These are phyloP conservation scores for Domatiomyces catenatus DNA, from an alignment of 2,329 filamentous ascomycete species.

Conservation along the genomic window DNA sequence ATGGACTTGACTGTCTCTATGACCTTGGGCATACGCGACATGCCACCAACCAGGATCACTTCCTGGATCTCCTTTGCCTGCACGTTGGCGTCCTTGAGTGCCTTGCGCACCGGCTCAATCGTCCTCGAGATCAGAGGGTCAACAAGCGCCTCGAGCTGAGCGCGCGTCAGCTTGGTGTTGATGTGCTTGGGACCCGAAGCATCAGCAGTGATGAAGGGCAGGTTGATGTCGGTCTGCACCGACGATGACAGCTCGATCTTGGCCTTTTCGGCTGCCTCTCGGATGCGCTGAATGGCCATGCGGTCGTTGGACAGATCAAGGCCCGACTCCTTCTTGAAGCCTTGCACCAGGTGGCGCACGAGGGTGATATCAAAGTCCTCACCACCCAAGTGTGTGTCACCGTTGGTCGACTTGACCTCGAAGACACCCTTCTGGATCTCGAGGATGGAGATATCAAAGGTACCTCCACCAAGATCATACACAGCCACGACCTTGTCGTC, in stretches of 20 bases:
- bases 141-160: slow-evolving; percentile 86
- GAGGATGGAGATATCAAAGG: slow-evolving; percentile 95
- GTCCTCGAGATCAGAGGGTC: slow-evolving; percentile 77
- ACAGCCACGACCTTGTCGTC: slow-evolving; percentile 79
- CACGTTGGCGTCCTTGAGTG: slow-evolving; percentile 85
- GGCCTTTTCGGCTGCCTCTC: slow-evolving; percentile 96
- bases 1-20: slow-evolving; percentile 89
- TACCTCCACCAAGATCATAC: slow-evolving; percentile 96
- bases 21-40: slow-evolving; percentile 99
- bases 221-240: slow-evolving; percentile 90
- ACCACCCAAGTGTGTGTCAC: slow-evolving; percentile 95
- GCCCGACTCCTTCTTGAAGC: slow-evolving; percentile 92
- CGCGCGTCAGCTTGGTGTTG: slow-evolving; percentile 81
- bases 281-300: slow-evolving; percentile 98
- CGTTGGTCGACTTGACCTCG: slow-evolving; percentile 98
- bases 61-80: slow-evolving; percentile 91
- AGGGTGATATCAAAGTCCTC: slow-evolving; percentile 95
- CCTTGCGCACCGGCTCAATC: slow-evolving; percentile 87
- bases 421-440: slow-evolving; percentile 97
- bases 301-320: slow-evolving; percentile 83
- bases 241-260: slow-evolving; percentile 98
- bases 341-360: slow-evolving; percentile 79
- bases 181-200: slow-evolving; percentile 95
- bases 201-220: slow-evolving; percentile 96
- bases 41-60: slow-evolving; percentile 94